Conservation (phyloP, 768 basidiomycete species). For the Rhodosporidiobolus odoratus region DNA sequence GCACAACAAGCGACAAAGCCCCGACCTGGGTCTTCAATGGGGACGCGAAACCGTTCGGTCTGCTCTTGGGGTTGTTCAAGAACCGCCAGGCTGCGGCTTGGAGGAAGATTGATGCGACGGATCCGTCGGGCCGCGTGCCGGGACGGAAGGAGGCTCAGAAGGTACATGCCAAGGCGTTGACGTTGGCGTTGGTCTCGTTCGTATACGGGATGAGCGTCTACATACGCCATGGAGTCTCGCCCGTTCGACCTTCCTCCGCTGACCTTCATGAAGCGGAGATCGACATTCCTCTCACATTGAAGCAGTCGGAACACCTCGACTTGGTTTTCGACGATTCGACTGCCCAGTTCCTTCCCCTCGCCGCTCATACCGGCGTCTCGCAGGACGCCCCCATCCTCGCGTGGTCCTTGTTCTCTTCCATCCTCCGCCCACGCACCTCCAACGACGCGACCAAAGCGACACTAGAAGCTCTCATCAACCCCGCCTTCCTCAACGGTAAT, state of each 20-base stretch:
- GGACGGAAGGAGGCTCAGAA: not conserved
- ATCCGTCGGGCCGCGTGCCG: not conserved
- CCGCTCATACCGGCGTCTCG: not conserved
- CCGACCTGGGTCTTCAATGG: slow-evolving; percentile 13
- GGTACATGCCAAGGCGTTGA: slow-evolving; percentile 23
- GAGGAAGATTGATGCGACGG: not conserved
- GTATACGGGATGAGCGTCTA: slow-evolving; percentile 22
- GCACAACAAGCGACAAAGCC: not conserved
- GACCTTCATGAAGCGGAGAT: not conserved
- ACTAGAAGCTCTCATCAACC: slow-evolving; percentile 33
- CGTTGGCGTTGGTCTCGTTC: not conserved
- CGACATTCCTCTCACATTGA: not conserved
- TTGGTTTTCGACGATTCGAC: slow-evolving; percentile 10
- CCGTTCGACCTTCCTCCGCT: not conserved
- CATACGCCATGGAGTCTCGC: not conserved
- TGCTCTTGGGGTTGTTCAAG: slow-evolving; percentile 9
- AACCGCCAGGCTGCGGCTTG: not conserved
- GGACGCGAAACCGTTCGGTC: slow-evolving; percentile 1
- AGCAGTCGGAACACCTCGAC: slow-evolving; percentile 9
- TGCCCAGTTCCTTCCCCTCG: not conserved
- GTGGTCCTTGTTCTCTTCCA: slow-evolving; percentile 15
- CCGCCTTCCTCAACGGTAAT: slow-evolving; percentile 19
- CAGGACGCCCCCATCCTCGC: not conserved
- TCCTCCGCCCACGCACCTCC: slow-evolving; percentile 2
- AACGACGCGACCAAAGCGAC: not conserved